Percentiles rank a stretch among this genome's conserved stretches.
phyloP scores from a whole-genome alignment of 1,284 basidiomycete genomes.

The Boletellus deceptivus region DNA sequence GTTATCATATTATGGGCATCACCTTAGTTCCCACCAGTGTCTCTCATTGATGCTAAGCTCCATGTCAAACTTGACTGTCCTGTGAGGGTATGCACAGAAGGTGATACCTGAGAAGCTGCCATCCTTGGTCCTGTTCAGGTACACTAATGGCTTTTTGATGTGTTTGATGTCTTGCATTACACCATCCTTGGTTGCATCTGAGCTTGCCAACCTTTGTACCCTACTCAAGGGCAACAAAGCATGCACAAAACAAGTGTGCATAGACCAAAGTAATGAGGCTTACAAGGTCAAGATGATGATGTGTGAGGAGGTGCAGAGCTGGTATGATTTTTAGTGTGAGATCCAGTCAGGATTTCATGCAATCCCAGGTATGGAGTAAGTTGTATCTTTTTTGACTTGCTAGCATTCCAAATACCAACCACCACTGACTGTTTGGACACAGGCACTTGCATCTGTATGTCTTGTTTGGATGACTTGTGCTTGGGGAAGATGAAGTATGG shows the following conservation, averaged over 20 bases:
- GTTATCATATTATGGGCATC: conserved; percentile 15
- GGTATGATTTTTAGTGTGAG: conserved; percentile 79
- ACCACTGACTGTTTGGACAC: not conserved
- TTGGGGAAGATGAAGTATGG: conserved; percentile 81
- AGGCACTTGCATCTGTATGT: conserved; percentile 90
- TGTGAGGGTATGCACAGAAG: conserved; percentile 62
- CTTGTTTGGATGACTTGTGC: conserved; percentile 79
- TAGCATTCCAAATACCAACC: not conserved
- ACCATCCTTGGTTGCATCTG: conserved; percentile 33
- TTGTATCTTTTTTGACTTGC: not conserved
- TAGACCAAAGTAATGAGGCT: conserved; percentile 56
- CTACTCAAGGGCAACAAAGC: conserved; percentile 59
- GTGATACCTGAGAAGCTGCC: conserved; percentile 54
- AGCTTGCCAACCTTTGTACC: conserved; percentile 57
- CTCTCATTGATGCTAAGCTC: not conserved
- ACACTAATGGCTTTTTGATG: conserved; percentile 59
- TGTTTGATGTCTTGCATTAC: conserved; percentile 79
- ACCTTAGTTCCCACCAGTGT: not conserved
- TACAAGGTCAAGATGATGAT: conserved; percentile 58
- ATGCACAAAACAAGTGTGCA: conserved; percentile 54
- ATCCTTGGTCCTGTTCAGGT: conserved; percentile 58
- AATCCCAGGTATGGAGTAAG: conserved; percentile 73
- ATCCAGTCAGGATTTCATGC: conserved; percentile 88
- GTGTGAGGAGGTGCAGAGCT: conserved; percentile 76
- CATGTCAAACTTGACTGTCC: conserved; percentile 50